phyloP scores from a whole-genome alignment of 2,329 filamentous ascomycete genomes.

The Monosporascus sp. region DNA sequence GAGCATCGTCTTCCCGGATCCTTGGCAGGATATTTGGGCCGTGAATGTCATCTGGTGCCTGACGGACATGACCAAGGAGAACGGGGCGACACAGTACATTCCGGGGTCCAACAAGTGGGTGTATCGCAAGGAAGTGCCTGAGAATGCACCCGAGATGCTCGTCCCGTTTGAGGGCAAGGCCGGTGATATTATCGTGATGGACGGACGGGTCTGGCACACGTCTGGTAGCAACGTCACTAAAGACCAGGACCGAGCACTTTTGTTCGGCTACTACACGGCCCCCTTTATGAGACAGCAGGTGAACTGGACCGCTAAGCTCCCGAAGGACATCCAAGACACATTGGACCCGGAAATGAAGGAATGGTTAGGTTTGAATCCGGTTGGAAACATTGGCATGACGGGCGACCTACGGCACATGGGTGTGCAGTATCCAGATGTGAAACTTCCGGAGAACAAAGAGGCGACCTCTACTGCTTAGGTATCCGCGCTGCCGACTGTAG shows the following conservation, averaged over 20 bases:
- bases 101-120: slow-evolving; percentile 13
- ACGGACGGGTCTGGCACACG: slow-evolving; percentile 29
- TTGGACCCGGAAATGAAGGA: slow-evolving; percentile 20
- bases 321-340: slow-evolving; percentile 19
- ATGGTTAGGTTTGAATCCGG: slow-evolving; percentile 19
- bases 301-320: slow-evolving; percentile 26
- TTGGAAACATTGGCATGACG: slow-evolving; percentile 9
- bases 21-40: slow-evolving; percentile 20
- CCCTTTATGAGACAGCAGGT: slow-evolving; percentile 26
- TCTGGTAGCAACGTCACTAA: slow-evolving; percentile 26
- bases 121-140: slow-evolving; percentile 7
- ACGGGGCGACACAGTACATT: slow-evolving; percentile 21
- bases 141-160: slow-evolving; percentile 21
- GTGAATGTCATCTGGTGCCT: slow-evolving; percentile 28
- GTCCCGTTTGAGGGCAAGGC: slow-evolving; percentile 26
- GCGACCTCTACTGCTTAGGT: neutral
- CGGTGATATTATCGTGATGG: slow-evolving; percentile 27
- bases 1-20: slow-evolving; percentile 26
- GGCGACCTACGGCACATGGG: slow-evolving; percentile 10
- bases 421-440: slow-evolving; percentile 8
- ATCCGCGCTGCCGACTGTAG: no score
- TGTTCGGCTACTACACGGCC: slow-evolving; percentile 28
- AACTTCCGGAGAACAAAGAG: neutral
- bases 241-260: slow-evolving; percentile 25
- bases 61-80: slow-evolving; percentile 23